A percentile compares a stretch with the other conserved stretches of the same genome.
Evolutionary conservation across 371 early-diverging fungal species (phyloP).

Genomic region (Chytridiales sp.): DNA sequence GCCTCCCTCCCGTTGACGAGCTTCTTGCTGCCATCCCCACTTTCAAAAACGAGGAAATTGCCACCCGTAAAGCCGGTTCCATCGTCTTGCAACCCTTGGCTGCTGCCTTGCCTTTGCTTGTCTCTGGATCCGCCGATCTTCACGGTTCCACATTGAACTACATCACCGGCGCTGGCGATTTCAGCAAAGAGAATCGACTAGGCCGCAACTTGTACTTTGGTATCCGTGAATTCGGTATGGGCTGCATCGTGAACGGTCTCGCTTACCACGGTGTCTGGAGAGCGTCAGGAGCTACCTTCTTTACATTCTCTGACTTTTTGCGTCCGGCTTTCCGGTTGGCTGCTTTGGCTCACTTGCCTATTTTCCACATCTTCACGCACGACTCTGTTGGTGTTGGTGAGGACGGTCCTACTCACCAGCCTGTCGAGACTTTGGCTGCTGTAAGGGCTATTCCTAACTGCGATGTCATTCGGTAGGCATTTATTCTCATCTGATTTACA

Average conservation of each 20-base stretch:
- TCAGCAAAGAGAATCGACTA: constrained; percentile 44
- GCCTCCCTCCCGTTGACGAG: constrained; percentile 4
- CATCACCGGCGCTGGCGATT: constrained; percentile 92
- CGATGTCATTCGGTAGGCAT: constrained; percentile 32
- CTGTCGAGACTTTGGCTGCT: constrained; percentile 95
- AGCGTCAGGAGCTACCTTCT: constrained; percentile 33
- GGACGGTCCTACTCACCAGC: constrained; percentile 99
- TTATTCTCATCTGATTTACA: constrained; percentile 12
- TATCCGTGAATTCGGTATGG: constrained; percentile 99
- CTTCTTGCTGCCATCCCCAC: constrained; percentile 16
- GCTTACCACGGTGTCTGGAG: constrained; percentile 33
- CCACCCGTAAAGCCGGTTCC: constrained; percentile 86
- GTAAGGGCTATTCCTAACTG: constrained; percentile 95
- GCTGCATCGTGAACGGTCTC: constrained; percentile 91
- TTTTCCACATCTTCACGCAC: constrained; percentile 98
- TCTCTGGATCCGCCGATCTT: constrained; percentile 99
- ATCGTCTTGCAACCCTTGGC: constrained; percentile 81
- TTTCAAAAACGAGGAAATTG: constrained; percentile 43
- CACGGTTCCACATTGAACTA: constrained; percentile 96
- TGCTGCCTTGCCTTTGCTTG: constrained; percentile 75
- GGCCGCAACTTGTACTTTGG: constrained; percentile 94
- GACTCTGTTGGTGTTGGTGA: constrained; percentile 98
- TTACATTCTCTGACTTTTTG: constrained; percentile 32
- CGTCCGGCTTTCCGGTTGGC: constrained; percentile 81
- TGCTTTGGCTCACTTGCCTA: constrained; percentile 84